These are phyloP conservation scores for Vigna radiata DNA, from an alignment of 306 rosid species.

Conservation along the genomic window DNA sequence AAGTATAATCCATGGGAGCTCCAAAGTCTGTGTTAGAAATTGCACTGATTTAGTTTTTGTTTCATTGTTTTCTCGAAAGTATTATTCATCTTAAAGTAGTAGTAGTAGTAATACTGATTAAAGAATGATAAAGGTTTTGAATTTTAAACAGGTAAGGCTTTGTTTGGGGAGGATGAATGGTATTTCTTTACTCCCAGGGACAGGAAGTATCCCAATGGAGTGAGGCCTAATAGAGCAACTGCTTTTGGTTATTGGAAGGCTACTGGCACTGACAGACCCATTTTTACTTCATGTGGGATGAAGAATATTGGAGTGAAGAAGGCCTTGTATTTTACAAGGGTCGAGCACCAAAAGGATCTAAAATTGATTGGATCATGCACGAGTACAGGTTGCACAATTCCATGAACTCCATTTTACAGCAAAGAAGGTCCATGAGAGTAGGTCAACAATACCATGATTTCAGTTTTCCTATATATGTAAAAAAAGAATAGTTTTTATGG, in stretches of 20 bases:
- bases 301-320: constrained; percentile 77
- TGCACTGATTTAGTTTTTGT: constrained; percentile 5
- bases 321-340: constrained; percentile 80
- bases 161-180: constrained; percentile 80
- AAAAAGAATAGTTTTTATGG: background rate
- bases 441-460: constrained; percentile 49
- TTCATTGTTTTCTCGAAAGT: background rate
- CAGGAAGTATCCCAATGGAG: constrained; percentile 81
- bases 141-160: constrained; percentile 50
- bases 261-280: constrained; percentile 78
- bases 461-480: background rate
- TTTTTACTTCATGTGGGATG: constrained; percentile 64
- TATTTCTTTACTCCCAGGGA: constrained; percentile 80
- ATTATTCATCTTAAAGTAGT: too few relatives aligned
- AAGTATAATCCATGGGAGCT: constrained; percentile 83
- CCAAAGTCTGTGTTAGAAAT: constrained; percentile 50
- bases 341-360: constrained; percentile 73
- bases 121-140: constrained; percentile 16
- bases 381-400: constrained; percentile 75
- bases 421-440: constrained; percentile 76
- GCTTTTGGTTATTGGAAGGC: constrained; percentile 85
- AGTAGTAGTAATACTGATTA: background rate
- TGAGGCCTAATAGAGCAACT: constrained; percentile 81
- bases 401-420: constrained; percentile 48
- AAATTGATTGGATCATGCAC: constrained; percentile 83